Conservation (phyloP, 306 rosid species). For the Inga oerstediana region DNA sequence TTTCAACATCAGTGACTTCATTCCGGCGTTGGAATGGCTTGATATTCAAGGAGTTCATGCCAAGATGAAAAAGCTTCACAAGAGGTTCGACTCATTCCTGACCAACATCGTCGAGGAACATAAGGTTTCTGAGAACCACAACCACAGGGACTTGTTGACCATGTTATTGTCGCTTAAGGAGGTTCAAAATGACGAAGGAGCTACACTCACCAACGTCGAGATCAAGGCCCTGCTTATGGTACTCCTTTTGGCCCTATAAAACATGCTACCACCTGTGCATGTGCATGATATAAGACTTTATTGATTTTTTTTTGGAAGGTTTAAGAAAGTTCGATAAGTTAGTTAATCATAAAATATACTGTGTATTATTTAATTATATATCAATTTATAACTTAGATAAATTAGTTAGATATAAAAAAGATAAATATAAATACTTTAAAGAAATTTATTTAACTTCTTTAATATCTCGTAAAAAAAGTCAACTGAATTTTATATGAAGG, state of each 20-base stretch:
- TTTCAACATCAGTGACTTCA: not conserved
- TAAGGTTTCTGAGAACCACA: not conserved
- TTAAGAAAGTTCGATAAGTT: too few species aligned
- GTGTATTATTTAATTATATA: too few species aligned
- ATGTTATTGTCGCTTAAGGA: not conserved
- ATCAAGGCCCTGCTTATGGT: not conserved
- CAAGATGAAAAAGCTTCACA: not conserved
- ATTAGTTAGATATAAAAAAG: too few species aligned
- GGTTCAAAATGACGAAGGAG: not conserved
- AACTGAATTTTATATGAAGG: too few species aligned
- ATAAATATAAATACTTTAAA: too few species aligned
- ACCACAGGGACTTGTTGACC: not conserved
- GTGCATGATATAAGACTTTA: too few species aligned
- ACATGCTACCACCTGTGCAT: too few species aligned
- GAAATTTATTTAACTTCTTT: too few species aligned
- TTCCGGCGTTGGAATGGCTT: not conserved
- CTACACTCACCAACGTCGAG: not conserved
- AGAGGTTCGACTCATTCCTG: not conserved
- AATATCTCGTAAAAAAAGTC: too few species aligned
- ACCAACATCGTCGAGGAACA: not conserved
- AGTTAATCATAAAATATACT: too few species aligned
- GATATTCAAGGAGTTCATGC: not conserved
- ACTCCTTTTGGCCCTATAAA: not conserved
- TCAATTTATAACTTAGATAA: too few species aligned
- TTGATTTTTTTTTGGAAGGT: too few species aligned